phyloP scores from a whole-genome alignment of 2,329 filamentous ascomycete species.

The Paracamarosporium sp. region DNA sequence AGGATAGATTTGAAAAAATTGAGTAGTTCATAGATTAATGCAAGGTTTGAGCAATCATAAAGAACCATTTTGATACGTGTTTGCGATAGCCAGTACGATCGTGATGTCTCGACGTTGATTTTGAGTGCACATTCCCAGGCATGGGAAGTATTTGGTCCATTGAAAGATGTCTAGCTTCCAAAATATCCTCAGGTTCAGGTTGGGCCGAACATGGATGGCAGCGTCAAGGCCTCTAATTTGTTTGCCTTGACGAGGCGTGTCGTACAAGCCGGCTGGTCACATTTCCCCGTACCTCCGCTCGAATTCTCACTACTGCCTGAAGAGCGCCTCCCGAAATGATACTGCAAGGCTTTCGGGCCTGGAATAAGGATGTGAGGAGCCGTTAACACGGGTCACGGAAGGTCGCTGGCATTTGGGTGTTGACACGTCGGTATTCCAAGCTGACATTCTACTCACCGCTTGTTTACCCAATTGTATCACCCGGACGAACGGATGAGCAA shows the following conservation, averaged over 20 bases:
- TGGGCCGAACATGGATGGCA: background rate
- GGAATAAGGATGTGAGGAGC: background rate
- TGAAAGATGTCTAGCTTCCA: too few species aligned
- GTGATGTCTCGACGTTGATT: too few species aligned
- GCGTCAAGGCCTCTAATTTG: background rate
- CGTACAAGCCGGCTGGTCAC: background rate
- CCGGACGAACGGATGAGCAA: background rate
- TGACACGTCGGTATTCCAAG: conserved; percentile 4
- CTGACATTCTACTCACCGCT: background rate
- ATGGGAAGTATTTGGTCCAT: too few species aligned
- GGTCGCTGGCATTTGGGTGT: conserved; percentile 6
- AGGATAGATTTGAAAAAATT: too few species aligned
- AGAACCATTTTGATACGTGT: too few species aligned
- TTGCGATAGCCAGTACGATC: background rate
- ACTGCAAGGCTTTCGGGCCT: background rate
- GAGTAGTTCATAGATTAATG: background rate
- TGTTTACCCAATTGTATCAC: background rate
- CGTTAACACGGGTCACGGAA: conserved; percentile 5
- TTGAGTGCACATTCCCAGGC: too few species aligned
- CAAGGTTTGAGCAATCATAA: too few species aligned
- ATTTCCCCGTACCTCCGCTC: background rate
- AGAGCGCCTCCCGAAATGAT: background rate
- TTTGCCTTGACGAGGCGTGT: background rate
- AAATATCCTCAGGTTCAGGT: too few species aligned
- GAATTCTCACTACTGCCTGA: background rate